Evolutionary conservation across 2,329 filamentous ascomycete species (phyloP).

Genomic region (Alternaria rosae): DNA sequence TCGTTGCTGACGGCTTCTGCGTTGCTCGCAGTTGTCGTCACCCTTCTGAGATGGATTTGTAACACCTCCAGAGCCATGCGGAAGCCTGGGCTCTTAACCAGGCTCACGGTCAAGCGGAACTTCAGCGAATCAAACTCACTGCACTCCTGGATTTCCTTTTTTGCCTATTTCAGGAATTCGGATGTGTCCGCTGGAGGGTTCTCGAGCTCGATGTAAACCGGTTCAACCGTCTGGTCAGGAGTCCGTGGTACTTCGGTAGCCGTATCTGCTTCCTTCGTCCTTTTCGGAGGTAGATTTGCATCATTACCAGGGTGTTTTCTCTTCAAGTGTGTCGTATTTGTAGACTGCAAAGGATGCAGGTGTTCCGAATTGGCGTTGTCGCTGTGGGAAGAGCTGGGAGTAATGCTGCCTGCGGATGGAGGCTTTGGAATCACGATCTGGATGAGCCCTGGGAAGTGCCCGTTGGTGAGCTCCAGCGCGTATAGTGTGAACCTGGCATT

Average conservation of each 20-base stretch:
- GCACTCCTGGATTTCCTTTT: too few species aligned
- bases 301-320: not conserved
- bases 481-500: not conserved
- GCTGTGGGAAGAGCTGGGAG: not conserved
- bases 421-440: not conserved
- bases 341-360: not conserved
- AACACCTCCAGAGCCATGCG: too few species aligned
- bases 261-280: too few species aligned
- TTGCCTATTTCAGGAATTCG: not conserved
- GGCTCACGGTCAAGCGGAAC: too few species aligned
- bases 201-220: too few species aligned
- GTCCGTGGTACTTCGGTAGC: too few species aligned
- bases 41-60: too few species aligned
- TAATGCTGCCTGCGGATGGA: not conserved
- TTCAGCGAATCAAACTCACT: too few species aligned
- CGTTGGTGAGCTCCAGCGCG: not conserved
- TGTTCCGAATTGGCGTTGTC: not conserved
- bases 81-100: too few species aligned
- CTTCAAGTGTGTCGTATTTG: not conserved
- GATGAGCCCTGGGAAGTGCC: accelerated
- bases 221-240: too few species aligned
- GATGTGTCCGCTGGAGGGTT: not conserved
- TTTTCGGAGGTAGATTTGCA: not conserved
- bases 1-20: not conserved
- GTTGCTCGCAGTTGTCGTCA: too few species aligned